Evolutionary conservation across 2,329 filamentous ascomycete genomes (phyloP).

Genomic region (Teratosphaeria destructans): DNA sequence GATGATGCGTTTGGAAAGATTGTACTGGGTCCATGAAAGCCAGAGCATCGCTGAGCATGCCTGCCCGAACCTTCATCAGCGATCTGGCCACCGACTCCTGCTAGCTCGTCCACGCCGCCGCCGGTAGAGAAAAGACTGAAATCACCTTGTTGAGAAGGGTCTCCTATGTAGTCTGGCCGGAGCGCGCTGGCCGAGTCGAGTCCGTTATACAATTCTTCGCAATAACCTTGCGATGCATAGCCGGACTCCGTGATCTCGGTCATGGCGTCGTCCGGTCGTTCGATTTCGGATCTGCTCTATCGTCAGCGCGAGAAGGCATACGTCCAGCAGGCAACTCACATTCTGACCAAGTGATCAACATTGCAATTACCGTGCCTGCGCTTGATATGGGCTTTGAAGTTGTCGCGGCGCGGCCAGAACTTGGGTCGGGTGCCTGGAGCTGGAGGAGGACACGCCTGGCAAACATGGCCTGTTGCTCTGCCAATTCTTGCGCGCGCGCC

Average conservation of each 20-base stretch:
- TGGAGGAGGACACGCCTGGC: slow-evolving; percentile 50
- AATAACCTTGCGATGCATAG: slow-evolving; percentile 1
- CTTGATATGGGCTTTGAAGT: slow-evolving; percentile 70
- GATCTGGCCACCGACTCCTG: slow-evolving; percentile 4
- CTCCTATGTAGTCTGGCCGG: not conserved
- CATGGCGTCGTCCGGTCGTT: slow-evolving; percentile 3
- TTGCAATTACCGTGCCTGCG: slow-evolving; percentile 52
- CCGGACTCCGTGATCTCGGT: slow-evolving; percentile 4
- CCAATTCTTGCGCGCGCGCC: slow-evolving; percentile 35
- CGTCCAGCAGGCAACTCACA: slow-evolving; percentile 9
- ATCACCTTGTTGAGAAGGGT: slow-evolving; percentile 5
- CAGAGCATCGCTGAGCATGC: slow-evolving; percentile 1
- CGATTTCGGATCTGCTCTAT: slow-evolving; percentile 1
- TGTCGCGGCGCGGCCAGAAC: slow-evolving; percentile 71
- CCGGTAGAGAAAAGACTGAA: not conserved
- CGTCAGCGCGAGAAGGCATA: slow-evolving; percentile 2
- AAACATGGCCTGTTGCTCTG: slow-evolving; percentile 32
- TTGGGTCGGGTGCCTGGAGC: slow-evolving; percentile 54
- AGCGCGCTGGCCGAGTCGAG: not conserved
- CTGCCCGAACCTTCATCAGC: slow-evolving; percentile 3
- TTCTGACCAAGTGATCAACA: slow-evolving; percentile 39
- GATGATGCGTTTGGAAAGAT: not conserved
- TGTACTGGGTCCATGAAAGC: slow-evolving; percentile 2
- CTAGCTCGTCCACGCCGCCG: not conserved
- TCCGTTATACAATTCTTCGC: not conserved